Conservation (phyloP, 768 basidiomycete species). For the Astraeus odoratus region DNA sequence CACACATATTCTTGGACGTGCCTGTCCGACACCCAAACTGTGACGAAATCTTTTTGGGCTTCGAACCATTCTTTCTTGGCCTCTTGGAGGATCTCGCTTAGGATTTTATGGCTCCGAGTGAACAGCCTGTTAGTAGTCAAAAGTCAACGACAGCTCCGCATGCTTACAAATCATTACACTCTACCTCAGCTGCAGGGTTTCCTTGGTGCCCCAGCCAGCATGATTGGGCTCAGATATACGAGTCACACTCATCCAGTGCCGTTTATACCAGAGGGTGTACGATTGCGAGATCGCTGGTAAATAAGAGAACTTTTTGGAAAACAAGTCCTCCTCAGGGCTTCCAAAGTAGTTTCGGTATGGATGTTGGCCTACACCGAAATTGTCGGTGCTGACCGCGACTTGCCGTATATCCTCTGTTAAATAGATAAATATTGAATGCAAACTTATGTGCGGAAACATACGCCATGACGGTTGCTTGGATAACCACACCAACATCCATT, state of each 20-base stretch:
- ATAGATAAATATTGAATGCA: not conserved
- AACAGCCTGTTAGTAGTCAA: slow-evolving; percentile 37
- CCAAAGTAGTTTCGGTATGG: slow-evolving; percentile 13
- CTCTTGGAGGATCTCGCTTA: slow-evolving; percentile 49
- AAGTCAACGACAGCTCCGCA: not conserved
- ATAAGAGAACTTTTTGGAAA: slow-evolving; percentile 28
- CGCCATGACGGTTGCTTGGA: slow-evolving; percentile 56
- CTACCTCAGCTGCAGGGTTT: slow-evolving; percentile 20
- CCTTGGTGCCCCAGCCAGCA: slow-evolving; percentile 15
- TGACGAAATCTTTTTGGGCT: slow-evolving; percentile 45
- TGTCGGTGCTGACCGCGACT: slow-evolving; percentile 42
- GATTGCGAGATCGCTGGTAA: slow-evolving; percentile 27
- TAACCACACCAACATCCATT: slow-evolving; percentile 69
- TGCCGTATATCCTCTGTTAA: slow-evolving; percentile 35
- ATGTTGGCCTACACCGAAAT: slow-evolving; percentile 31
- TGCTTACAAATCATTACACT: not conserved
- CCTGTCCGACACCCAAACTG: slow-evolving; percentile 45
- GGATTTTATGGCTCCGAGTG: slow-evolving; percentile 35
- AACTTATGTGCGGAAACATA: slow-evolving; percentile 19
- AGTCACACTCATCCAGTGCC: slow-evolving; percentile 24
- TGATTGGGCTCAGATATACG: slow-evolving; percentile 14
- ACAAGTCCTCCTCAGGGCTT: slow-evolving; percentile 2
- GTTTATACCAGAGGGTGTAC: slow-evolving; percentile 30
- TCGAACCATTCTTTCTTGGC: slow-evolving; percentile 45
- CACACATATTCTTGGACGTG: slow-evolving; percentile 11